Base-by-base conservation (phyloP, 2,329 filamentous ascomycete species). In the Colletotrichum tabaci region DNA sequence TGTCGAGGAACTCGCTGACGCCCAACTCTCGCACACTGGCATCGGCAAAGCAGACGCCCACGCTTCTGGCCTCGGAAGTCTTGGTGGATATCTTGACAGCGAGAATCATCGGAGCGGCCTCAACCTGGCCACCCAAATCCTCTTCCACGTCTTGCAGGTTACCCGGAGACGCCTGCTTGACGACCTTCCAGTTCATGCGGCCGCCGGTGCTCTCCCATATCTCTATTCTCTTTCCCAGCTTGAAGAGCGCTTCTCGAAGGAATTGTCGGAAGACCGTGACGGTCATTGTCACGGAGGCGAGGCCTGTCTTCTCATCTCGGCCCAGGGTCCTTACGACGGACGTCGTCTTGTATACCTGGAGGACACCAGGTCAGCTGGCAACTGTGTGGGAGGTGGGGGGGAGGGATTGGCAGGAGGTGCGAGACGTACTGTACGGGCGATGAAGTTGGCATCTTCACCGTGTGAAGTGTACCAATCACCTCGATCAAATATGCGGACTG, bases 1-100 rank as follows among this genome's bases (percentile, higher is more conserved):
- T 99, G 86, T 99, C 96, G n/a, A 98, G 89, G 75, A 99, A 99
- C 80, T 99, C 97, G 85, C 94, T 98, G 65, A 99, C 95, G 10
- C 96, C 96, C 2, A 99, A 88, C 84, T 99, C 96, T 62, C 96
- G 89, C 35, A 98, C 96, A 75, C 94, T 98, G 1, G 97, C 96
- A 85, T 99, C 96, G 9, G 96, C 97, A 79, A 99, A 99, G 83
- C 96, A 98, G 6, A 99, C 96, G 10, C 96, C 96, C 0, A 99
- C 93, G 74, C 89, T 94, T 56, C 96, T 89, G 7, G 93, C 94
- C 80, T 98, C 96, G 0, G 89, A 89, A 1, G 94, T 94, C 79
- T 93, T 97, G n/a, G 94, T 91, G 0, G 93, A 93, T 30, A 98
- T 92, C 82, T 98, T 98, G 79, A 99, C 94, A 0, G 96, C 94